Base-by-base conservation (phyloP, 2,329 filamentous ascomycete species). In the Rhinocladiella mackenziei region DNA sequence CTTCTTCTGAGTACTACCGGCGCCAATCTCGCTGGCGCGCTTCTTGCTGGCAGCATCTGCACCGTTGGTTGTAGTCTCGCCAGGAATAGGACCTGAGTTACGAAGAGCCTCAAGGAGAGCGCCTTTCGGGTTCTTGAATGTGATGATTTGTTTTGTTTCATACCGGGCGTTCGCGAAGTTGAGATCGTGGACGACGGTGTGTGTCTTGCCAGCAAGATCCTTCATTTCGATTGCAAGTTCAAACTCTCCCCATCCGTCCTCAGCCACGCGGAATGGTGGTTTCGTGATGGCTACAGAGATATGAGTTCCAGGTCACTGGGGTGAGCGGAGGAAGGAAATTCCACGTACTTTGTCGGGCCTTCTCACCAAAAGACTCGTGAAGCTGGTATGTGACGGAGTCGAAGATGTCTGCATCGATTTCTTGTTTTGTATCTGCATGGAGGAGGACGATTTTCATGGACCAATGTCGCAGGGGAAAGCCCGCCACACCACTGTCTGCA, bases 161-260 rank as follows among this genome's bases (percentile, higher is more conserved):
- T 98, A 98, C 51, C 78, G 77, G 50, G 83, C 75, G 55, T 82
- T 76, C 56, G 80, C 76, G 67, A 98, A 98, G 74, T 97, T 96
- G 50, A 98, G 77, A 62, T 98, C 92, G 66, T 98, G 92, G 38
- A 75, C 70, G 54, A 98, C 75, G 10, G 78, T 74, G 60, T 88
- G 79, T 61, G 95, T 91, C 74, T 96, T 96, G 67, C 92, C 88
- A 20, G 84, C 81, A 8, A 53, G 43, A 31, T 84, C 86, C 61
- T 82, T 84, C 57, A 94, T 77, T 51, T 86, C 80, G 60, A 97
- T 92, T 35, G 74, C 76, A 81, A 98, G 91, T 64, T 97, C 92
- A 65, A 98, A 98, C 70, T 97, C 92, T 61, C 92, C 92, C 92
- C 92, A 98, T 57, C 92, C 92, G 69, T 96, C 86, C 68, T 98